phyloP scores from a whole-genome alignment of 495 filamentous ascomycete species.

The Tuber brumale region DNA sequence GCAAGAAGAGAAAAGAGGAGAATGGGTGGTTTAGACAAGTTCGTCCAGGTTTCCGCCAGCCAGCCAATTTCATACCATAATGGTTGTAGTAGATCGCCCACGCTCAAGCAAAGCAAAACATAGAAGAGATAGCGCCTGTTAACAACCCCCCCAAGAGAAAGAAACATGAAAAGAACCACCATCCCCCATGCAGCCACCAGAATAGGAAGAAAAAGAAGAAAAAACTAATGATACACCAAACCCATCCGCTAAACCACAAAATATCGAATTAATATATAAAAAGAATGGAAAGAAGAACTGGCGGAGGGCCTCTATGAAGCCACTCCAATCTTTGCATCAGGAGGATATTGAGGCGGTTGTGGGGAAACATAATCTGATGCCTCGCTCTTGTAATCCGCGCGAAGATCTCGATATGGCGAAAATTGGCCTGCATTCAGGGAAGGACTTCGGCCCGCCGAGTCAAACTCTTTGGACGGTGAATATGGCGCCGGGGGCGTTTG shows the following conservation, averaged over 20 bases:
- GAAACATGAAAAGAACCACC: constrained; percentile 6
- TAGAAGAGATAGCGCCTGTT: not conserved
- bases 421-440: constrained; percentile 19
- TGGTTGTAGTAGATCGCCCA: not conserved
- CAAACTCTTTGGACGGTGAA: constrained; percentile 35
- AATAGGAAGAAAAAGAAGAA: not conserved
- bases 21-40: constrained; percentile 9
- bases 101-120: not conserved
- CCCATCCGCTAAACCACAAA: constrained; percentile 27
- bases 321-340: constrained; percentile 33
- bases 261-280: constrained; percentile 12
- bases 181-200: not conserved
- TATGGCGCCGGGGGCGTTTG: constrained; percentile 18
- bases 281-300: constrained; percentile 9
- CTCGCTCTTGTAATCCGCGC: constrained; percentile 12
- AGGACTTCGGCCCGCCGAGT: constrained; percentile 18
- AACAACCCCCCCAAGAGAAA: constrained; percentile 9
- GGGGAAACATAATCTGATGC: constrained; percentile 27
- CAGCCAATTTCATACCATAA: constrained; percentile 10
- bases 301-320: constrained; percentile 22
- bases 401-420: constrained; percentile 26
- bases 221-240: constrained; percentile 15
- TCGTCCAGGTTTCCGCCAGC: not conserved
- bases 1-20: constrained; percentile 9
- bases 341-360: constrained; percentile 29